A percentile compares a stretch with the other conserved stretches of the same genome.
Evolutionary conservation across 441 rosid species (phyloP).

Genomic region (Corymbia calophylla): DNA sequence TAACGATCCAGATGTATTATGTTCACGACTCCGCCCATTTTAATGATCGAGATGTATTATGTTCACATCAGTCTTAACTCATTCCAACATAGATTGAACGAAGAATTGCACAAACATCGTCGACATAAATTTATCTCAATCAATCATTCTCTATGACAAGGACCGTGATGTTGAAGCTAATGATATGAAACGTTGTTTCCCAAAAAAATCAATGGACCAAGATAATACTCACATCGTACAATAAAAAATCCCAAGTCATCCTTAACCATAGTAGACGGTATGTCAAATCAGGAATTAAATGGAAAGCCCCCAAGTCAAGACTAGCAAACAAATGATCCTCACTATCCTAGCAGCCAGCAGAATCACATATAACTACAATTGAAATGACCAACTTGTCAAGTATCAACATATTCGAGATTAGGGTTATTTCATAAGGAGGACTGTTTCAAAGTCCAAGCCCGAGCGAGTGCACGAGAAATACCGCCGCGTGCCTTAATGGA

Average conservation of each 20-base stretch:
- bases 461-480: background rate
- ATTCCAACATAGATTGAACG: background rate
- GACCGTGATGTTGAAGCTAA: background rate
- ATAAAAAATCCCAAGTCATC: background rate
- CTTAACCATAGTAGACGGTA: too few species aligned
- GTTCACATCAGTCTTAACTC: background rate
- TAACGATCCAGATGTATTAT: fast-evolving
- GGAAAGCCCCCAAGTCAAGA: background rate
- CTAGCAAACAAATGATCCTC: background rate
- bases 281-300: background rate
- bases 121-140: background rate
- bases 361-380: background rate
- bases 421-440: background rate
- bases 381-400: background rate
- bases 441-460: background rate
- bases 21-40: background rate
- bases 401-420: background rate
- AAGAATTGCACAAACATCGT: background rate
- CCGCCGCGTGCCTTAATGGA: background rate
- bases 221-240: background rate
- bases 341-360: background rate
- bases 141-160: background rate
- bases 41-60: fast-evolving
- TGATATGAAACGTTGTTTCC: background rate
- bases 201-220: background rate